Evolutionary conservation across 495 filamentous ascomycete genomes (phyloP), one percentile per base, ranked within the genome.

Genomic region (Usnea hakonensis): DNA sequence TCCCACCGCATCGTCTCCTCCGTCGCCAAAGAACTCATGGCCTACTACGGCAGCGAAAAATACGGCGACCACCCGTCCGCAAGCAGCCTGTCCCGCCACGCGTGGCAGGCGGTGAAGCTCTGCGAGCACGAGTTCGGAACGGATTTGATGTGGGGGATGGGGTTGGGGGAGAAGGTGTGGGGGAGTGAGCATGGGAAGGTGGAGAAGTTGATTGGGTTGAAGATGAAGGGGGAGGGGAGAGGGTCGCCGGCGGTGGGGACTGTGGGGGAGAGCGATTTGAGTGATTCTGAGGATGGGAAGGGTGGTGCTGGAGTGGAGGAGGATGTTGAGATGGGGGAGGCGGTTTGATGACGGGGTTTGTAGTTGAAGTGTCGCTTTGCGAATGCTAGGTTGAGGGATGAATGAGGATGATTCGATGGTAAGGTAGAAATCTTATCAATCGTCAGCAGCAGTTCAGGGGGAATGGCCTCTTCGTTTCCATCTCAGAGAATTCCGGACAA

Each of bases 181-280:
- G 48, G 48, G 3, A 19, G 4, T 7, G 48, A 52, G 4, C 5
- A 10, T 19, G 48, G 4, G 28, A 52, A 32, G 48, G 48, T 52
- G 48, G 48, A 32, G 48, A 2, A 1, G 28, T 9, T 52, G 48
- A 52, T 52, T 17, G 48, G 4, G 26, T 8, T 30, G 13, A 52
- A 2, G 48, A 32, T 52, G 48, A 28, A 32, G 13, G 48, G n/a
- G n/a, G n/a, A n/a, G n/a, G n/a, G 28, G 48, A 28, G 32, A 14
- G 28, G 26, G 48, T 9, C 26, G 48, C 14, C 16, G 48, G 48
- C 14, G 48, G 5, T 19, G 48, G 48, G 48, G 48, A 52, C 48
- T 26, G 48, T 52, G 48, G 48, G 48, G 14, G 48, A 52, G 48
- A 52, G 48, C 6, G 48, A 52, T 32, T 19, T 52, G 48, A 52